phyloP scores from a whole-genome alignment of 306 rosid genomes.

The Lathyrus oleraceus region DNA sequence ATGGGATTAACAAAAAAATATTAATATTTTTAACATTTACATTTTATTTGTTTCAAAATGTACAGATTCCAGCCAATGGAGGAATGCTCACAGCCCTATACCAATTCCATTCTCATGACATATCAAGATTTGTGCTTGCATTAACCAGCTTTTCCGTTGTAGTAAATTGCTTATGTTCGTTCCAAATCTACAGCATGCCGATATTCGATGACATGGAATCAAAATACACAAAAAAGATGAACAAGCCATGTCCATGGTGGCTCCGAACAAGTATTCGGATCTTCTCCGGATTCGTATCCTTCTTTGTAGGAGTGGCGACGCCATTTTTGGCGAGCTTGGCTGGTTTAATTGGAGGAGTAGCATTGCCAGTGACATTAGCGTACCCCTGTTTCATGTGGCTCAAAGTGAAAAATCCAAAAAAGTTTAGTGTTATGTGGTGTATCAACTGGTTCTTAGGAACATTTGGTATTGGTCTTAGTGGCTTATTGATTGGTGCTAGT shows the following conservation, averaged over 20 bases:
- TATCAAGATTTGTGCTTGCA: constrained; percentile 46
- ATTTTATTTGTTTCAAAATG: neutral
- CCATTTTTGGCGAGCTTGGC: constrained; percentile 54
- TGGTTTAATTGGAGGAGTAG: constrained; percentile 52
- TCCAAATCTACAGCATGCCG: constrained; percentile 61
- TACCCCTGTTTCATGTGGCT: constrained; percentile 58
- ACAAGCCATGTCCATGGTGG: constrained; percentile 58
- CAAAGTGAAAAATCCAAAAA: constrained; percentile 45
- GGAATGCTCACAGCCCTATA: constrained; percentile 50
- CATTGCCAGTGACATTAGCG: constrained; percentile 49
- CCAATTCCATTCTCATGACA: constrained; percentile 47
- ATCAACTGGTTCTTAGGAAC: constrained; percentile 68
- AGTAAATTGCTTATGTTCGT: constrained; percentile 48
- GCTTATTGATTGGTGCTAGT: constrained; percentile 50
- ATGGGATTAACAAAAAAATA: too few relatives aligned
- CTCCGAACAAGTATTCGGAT: constrained; percentile 37
- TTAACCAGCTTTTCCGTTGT: constrained; percentile 42
- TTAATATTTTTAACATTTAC: neutral
- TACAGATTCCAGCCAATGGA: constrained; percentile 51
- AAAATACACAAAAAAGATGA: constrained; percentile 42
- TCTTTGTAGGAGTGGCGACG: constrained; percentile 47
- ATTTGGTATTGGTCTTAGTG: constrained; percentile 60
- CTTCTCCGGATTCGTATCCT: constrained; percentile 40
- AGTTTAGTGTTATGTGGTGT: constrained; percentile 47
- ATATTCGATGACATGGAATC: constrained; percentile 57